Conservation (phyloP, 495 filamentous ascomycete genomes). For the Podospora fimiseda region DNA sequence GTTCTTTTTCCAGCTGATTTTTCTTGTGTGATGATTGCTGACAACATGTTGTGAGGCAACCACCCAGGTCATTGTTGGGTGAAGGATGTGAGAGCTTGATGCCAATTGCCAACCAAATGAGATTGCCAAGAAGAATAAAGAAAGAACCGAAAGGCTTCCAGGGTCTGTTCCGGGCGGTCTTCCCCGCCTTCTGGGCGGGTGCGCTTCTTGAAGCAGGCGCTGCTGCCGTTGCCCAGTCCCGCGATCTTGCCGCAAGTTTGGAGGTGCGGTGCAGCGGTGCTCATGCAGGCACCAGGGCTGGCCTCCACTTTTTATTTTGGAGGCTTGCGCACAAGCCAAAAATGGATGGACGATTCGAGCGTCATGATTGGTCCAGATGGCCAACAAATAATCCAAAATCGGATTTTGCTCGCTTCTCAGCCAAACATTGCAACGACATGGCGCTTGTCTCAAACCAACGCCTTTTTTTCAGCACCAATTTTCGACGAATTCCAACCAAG, state of each 20-base stretch:
- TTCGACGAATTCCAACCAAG: neutral
- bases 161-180: neutral
- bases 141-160: neutral
- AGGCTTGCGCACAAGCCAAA: neutral
- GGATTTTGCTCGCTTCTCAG: neutral
- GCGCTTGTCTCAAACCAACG: neutral
- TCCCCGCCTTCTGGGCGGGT: constrained; percentile 8
- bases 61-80: too few species aligned
- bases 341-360: neutral
- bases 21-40: too few species aligned
- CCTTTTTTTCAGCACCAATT: neutral
- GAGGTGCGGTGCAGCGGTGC: too few species aligned
- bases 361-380: neutral
- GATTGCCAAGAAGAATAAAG: neutral
- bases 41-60: too few species aligned
- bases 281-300: neutral
- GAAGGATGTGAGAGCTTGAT: too few species aligned
- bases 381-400: neutral
- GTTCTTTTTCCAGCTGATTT: too few species aligned
- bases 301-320: neutral
- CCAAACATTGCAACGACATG: neutral
- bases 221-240: neutral
- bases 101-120: too few species aligned
- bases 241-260: neutral
- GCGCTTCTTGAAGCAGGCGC: neutral